phyloP scores from a whole-genome alignment of 305 asterid species.

The Fraxinus sp. region DNA sequence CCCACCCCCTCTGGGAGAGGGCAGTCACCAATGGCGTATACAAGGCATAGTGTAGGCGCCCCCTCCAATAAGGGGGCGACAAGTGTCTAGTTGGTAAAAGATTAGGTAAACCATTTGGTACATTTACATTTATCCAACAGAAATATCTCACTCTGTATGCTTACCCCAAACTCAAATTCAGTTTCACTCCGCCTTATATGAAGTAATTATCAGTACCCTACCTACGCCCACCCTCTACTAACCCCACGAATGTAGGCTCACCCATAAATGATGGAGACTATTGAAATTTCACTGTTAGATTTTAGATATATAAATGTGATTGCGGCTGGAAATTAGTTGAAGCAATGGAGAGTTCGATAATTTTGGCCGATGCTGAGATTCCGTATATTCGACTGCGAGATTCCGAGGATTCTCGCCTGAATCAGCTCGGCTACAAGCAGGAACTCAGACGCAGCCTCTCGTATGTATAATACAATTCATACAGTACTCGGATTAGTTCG shows the following conservation, averaged over 20 bases:
- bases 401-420: constrained; percentile 40
- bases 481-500: not conserved
- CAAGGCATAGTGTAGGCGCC: too few species aligned
- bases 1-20: too few species aligned
- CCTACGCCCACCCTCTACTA: not conserved
- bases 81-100: too few species aligned
- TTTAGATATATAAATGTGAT: not conserved
- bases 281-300: not conserved
- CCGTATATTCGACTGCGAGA: constrained; percentile 31
- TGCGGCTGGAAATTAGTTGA: not conserved
- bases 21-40: too few species aligned
- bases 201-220: not conserved
- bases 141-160: too few species aligned
- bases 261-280: not conserved
- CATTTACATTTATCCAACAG: too few species aligned
- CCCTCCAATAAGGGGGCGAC: too few species aligned
- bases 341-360: constrained; percentile 23
- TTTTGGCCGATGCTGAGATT: constrained; percentile 1
- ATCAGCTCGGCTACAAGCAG: constrained; percentile 59
- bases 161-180: not conserved
- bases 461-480: constrained; percentile 29
- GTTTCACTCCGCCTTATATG: not conserved
- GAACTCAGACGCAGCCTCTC: constrained; percentile 62
- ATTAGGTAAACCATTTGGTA: too few species aligned
- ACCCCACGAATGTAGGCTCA: not conserved